These are phyloP conservation scores for Amanita rimosa DNA, from an alignment of 768 basidiomycete genomes.

Conservation along the genomic window DNA sequence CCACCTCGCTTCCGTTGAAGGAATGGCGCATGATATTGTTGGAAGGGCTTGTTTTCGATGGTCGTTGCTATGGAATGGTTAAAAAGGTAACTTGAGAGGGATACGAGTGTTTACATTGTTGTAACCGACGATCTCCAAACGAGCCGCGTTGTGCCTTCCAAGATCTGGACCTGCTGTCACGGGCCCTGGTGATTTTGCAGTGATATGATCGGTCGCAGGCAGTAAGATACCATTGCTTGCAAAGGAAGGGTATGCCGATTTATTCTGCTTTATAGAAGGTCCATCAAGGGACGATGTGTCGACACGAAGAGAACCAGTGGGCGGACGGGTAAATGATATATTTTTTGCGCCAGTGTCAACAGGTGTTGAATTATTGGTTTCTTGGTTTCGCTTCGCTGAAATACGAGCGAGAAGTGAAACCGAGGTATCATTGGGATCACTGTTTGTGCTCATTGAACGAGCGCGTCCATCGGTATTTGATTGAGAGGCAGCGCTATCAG, in stretches of 20 bases:
- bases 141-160: conserved; percentile 61
- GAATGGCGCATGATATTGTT: conserved; percentile 50
- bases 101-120: conserved; percentile 38
- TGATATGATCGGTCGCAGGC: conserved; percentile 44
- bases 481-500: conserved; percentile 38
- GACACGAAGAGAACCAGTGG: conserved; percentile 60
- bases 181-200: conserved; percentile 64
- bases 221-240: conserved; percentile 48
- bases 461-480: conserved; percentile 44
- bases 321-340: conserved; percentile 51
- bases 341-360: conserved; percentile 36
- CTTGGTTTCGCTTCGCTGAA: conserved; percentile 51
- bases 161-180: conserved; percentile 81
- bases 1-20: conserved; percentile 61
- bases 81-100: not conserved
- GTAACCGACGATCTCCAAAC: conserved; percentile 65
- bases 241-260: conserved; percentile 74
- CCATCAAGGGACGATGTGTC: conserved; percentile 60
- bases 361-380: conserved; percentile 38
- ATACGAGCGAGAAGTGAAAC: conserved; percentile 73
- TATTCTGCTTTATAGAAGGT: conserved; percentile 61
- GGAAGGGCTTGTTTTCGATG: conserved; percentile 27
- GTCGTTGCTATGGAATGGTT: conserved; percentile 1
- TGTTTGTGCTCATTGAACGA: conserved; percentile 65
- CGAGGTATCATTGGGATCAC: conserved; percentile 65